Evolutionary conservation across 805 yeast genomes (phyloP).

Genomic region (Pichia thaimueangensis): DNA sequence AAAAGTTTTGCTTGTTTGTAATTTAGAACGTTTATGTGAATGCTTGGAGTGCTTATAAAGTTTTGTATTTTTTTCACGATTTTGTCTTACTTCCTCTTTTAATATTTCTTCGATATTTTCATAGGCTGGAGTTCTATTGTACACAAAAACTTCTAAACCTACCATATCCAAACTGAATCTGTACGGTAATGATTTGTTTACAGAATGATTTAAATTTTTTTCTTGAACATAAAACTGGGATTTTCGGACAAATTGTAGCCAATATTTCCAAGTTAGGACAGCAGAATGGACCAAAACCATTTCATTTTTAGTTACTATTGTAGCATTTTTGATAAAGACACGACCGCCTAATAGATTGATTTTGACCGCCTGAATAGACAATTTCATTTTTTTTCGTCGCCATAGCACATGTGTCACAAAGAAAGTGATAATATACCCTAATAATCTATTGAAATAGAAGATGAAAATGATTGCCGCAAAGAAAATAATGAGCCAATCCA

Average conservation of each 20-base stretch:
- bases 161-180: conserved; percentile 53
- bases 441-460: conserved; percentile 69
- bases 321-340: conserved; percentile 66
- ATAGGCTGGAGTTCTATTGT: conserved; percentile 75
- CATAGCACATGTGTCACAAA: conserved; percentile 52
- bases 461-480: conserved; percentile 55
- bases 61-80: neutral
- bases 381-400: conserved; percentile 49
- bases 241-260: conserved; percentile 51
- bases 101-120: conserved; percentile 30
- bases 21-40: neutral
- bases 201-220: conserved; percentile 19
- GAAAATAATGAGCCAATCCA: conserved; percentile 72
- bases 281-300: conserved; percentile 67
- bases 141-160: conserved; percentile 79
- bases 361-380: conserved; percentile 68
- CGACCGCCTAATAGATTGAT: conserved; percentile 81
- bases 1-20: neutral
- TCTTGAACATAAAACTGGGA: conserved; percentile 29
- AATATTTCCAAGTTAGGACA: conserved; percentile 83
- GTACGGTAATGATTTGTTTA: conserved; percentile 47
- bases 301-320: conserved; percentile 66
- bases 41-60: too few relatives aligned
- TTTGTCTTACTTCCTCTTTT: conserved; percentile 7
- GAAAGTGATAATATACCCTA: conserved; percentile 54